Evolutionary conservation across 257 asterid species (phyloP), one percentile per base, ranked within the genome.

Genomic region (Anisodus tanguticus): DNA sequence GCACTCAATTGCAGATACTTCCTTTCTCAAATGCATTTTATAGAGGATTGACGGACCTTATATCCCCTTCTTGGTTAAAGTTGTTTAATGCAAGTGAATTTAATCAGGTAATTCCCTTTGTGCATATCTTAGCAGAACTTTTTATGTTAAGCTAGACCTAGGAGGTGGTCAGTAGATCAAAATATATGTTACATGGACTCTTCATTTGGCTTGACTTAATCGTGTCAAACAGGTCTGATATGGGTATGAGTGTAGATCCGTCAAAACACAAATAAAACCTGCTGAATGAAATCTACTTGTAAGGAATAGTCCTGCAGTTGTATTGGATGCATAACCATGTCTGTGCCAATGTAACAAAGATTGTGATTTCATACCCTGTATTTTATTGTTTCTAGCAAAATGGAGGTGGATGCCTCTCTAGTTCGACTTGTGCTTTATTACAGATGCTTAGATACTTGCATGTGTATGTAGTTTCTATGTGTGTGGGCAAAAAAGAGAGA

Each of bases 31-130:
- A 93, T 93, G 98, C 99, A 81, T 96, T 96, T 85, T 94, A 90
- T 85, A 92, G 97, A 88, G 99, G 99, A 86, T 85, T 96, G 93
- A 89, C 93, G 35, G 99, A 96, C 90, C 85, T 96, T 86, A 92
- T 96, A 90, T 92, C 98, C 37, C 98, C 99, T 82, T 93, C 97
- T 84, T 96, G 98, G 99, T 86, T 96, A 91, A 94, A 92, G 92
- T 89, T 96, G 87, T 96, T 96, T 84, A 94, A 96, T 88, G 94
- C 99, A 82, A 90, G 90, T 84, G 99, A 96, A 88, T 96, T 96
- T 89, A 96, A 96, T 91, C 99, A 94, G 99, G 99, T 95, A 91
- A 71, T 62, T 79, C 37, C 82, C 49, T 83, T 71, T 59, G 49
- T 78, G 71, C 54, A 31, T 87, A 57, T 54, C 45, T 53, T 53